Base-by-base conservation (phyloP, 1,284 basidiomycete genomes). In the Moesziomyces parantarcticus region DNA sequence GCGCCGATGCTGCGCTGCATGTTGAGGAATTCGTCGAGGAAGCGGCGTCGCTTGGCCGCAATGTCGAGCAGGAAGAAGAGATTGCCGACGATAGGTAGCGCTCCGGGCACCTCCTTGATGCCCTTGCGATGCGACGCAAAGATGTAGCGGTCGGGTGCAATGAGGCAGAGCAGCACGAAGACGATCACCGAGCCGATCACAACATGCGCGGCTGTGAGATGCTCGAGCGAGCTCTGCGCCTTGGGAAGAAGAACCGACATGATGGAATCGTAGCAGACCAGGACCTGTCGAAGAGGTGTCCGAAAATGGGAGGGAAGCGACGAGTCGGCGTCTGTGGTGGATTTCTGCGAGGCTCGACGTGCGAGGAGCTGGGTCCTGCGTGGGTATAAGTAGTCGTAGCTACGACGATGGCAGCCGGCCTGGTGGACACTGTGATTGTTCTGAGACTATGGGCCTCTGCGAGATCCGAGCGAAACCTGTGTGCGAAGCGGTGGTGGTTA, bases 131-230 rank as follows among this genome's bases (percentile, higher is more conserved):
- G 69, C 39, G 53, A 58, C 13, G 63, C 53, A 42, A 68, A 66
- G 50, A 74, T 59, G 62, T 70, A 58, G n/a, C 70, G 66, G 34
- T 68, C 60, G 4, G 65, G 69, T 1, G 71, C 72, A 51, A 72
- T 74, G 43, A 68, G 53, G 54, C 57, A 66, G 40, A 76, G 70
- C 4, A 76, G 23, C 22, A 52, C 43, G 36, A 74, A 22, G 22
- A 68, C 23, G 29, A 73, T 25, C 11, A 67, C 39, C 1, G 52
- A 55, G 23, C 57, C 67, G 39, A 70, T 49, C 46, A 58, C 67
- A 18, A 70, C 36, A 21, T 70, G 61, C 10, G 50, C 52, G 2
- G 58, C 41, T 23, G 67, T 64, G 54, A 70, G 45, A 16, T 60
- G 49, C 61, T 70, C 61, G 18, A 70, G 50, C 13, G 67, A 70